phyloP scores from a whole-genome alignment of 169 alveolate species.

The Plasmodium sp. region DNA sequence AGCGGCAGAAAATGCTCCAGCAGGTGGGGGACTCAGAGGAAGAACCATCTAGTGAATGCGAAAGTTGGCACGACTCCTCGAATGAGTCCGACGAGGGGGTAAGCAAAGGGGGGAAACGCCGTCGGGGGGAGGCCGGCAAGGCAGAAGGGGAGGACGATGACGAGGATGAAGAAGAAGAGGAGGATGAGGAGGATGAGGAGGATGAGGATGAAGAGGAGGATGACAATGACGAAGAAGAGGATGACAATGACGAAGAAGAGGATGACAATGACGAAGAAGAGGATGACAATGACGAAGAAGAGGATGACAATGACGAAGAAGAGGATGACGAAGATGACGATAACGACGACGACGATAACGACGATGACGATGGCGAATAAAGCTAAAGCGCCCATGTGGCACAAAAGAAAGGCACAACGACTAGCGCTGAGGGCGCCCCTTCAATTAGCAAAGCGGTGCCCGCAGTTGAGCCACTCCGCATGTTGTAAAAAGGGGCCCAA shows the following conservation, averaged over 20 bases:
- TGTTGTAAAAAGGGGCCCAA: neutral
- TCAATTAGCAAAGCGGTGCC: neutral
- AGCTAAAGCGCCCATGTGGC: neutral
- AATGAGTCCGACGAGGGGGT: neutral
- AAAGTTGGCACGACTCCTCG: neutral
- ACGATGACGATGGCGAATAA: neutral
- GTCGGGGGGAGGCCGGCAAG: neutral
- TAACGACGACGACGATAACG: neutral
- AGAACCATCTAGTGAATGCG: constrained; percentile 6
- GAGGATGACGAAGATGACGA: neutral
- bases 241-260: neutral
- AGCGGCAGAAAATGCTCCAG: neutral
- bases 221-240: neutral
- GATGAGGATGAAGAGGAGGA: constrained; percentile 8
- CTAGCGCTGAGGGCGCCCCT: neutral
- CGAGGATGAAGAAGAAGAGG: neutral
- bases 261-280: neutral
- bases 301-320: neutral
- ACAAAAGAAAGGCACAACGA: neutral
- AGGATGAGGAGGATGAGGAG: neutral
- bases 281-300: neutral
- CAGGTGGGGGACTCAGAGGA: constrained; percentile 12
- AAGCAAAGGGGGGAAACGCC: neutral
- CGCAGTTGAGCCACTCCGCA: neutral
- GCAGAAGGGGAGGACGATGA: neutral